Evolutionary conservation across 2,329 filamentous ascomycete species (phyloP).

Genomic region (Fusarium beomiforme): DNA sequence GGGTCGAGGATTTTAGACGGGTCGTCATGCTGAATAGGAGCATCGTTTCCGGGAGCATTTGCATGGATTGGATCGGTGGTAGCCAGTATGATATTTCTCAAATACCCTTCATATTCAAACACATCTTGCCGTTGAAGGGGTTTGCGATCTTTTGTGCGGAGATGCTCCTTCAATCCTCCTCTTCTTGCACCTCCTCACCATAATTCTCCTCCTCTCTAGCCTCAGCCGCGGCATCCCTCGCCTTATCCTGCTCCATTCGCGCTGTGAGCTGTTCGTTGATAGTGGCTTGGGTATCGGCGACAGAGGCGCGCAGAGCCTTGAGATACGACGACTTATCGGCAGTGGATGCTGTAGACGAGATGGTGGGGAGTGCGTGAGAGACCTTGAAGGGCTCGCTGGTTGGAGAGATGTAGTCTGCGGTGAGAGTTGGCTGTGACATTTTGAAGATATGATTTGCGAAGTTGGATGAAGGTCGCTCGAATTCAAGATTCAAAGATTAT

Average conservation of each 20-base stretch:
- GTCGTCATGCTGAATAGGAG: constrained; percentile 18
- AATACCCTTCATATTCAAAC: constrained; percentile 37
- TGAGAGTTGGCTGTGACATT: constrained; percentile 35
- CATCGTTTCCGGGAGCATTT: constrained; percentile 32
- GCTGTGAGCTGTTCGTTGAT: constrained; percentile 77
- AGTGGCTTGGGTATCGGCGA: constrained; percentile 67
- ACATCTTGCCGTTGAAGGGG: constrained; percentile 11
- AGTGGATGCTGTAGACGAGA: constrained; percentile 49
- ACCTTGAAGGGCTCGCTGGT: constrained; percentile 59
- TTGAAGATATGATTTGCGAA: neutral
- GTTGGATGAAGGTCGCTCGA: neutral
- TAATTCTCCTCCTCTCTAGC: constrained; percentile 79
- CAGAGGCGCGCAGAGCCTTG: constrained; percentile 64
- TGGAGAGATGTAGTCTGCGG: constrained; percentile 65
- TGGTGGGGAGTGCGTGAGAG: constrained; percentile 49
- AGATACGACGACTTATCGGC: constrained; percentile 69
- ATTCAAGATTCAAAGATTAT: neutral
- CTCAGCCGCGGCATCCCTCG: constrained; percentile 60
- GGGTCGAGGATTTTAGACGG: constrained; percentile 50
- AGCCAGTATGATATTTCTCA: constrained; percentile 38
- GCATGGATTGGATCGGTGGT: constrained; percentile 36
- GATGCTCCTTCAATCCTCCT: constrained; percentile 54
- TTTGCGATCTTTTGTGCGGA: neutral
- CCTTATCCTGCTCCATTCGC: constrained; percentile 79
- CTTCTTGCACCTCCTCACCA: constrained; percentile 82